These are phyloP conservation scores for Populus nigra DNA, from an alignment of 345 rosid species.

Conservation along the genomic window DNA sequence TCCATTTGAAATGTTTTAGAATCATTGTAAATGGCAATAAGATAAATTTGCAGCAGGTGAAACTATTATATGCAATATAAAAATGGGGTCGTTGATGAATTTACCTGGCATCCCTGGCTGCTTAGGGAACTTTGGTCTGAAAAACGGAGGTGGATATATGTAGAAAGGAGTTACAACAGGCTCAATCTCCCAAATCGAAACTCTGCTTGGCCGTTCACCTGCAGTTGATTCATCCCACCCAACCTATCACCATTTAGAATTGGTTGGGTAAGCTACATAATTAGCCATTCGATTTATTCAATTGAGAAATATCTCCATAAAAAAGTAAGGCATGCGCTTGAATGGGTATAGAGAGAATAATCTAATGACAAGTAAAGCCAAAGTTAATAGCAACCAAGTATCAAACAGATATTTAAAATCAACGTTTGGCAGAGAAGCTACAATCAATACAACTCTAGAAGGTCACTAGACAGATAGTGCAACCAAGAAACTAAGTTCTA, in stretches of 20 bases:
- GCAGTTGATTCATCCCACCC: conserved; percentile 99
- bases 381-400: neutral
- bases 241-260: conserved; percentile 47
- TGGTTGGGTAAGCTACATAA: conserved; percentile 7
- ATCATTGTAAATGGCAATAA: neutral
- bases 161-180: conserved; percentile 90
- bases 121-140: conserved; percentile 81
- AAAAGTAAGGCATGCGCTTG: neutral
- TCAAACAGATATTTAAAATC: neutral
- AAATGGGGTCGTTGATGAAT: neutral
- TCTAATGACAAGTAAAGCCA: neutral
- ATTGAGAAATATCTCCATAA: neutral
- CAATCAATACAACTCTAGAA: neutral
- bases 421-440: neutral
- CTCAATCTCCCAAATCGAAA: conserved; percentile 93
- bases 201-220: conserved; percentile 83
- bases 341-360: neutral
- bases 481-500: neutral
- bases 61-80: neutral
- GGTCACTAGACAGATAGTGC: neutral
- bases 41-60: neutral
- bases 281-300: neutral
- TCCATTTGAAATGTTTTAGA: neutral
- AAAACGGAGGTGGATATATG: conserved; percentile 96
- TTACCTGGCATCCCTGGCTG: conserved; percentile 90